Conservation (phyloP, 192 early-diverging fungal species). For the Linnemannia zychae region DNA sequence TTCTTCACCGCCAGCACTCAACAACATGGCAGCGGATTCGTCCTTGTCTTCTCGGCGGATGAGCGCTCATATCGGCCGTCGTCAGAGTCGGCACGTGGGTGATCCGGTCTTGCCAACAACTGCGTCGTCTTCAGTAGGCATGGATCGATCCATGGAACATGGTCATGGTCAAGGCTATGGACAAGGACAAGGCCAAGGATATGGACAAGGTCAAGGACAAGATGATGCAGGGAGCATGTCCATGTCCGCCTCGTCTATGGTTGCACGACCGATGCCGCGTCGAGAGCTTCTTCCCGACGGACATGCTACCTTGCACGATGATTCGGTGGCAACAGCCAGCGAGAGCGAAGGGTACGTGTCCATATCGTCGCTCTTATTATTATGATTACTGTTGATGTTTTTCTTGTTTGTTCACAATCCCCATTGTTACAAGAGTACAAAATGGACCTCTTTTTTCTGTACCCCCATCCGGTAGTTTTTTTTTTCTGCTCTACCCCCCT, state of each 20-base stretch:
- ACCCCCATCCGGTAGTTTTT: too few species aligned
- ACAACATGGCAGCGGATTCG: not conserved
- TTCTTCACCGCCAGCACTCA: not conserved
- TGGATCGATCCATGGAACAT: conserved; percentile 4
- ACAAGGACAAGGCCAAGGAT: too few species aligned
- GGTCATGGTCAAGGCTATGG: not conserved
- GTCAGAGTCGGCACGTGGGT: not conserved
- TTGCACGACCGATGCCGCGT: conserved; percentile 26
- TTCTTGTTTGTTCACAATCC: conserved; percentile 10
- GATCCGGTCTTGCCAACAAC: not conserved
- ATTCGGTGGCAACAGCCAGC: conserved; percentile 32
- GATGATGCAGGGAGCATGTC: conserved; percentile 1
- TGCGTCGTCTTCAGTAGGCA: not conserved
- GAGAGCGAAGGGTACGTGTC: conserved; percentile 43
- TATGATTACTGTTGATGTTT: conserved; percentile 12
- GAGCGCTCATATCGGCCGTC: not conserved
- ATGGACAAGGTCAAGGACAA: not conserved
- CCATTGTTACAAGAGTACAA: conserved; percentile 8
- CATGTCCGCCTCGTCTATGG: conserved; percentile 8
- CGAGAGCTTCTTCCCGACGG: conserved; percentile 6
- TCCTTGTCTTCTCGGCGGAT: not conserved
- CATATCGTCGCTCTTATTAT: not conserved
- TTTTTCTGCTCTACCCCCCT: not conserved
- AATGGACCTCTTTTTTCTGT: not conserved
- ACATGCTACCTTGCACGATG: conserved; percentile 9